Conservation (phyloP, 163 green algal genomes). For the Scenedesmus sp. region DNA sequence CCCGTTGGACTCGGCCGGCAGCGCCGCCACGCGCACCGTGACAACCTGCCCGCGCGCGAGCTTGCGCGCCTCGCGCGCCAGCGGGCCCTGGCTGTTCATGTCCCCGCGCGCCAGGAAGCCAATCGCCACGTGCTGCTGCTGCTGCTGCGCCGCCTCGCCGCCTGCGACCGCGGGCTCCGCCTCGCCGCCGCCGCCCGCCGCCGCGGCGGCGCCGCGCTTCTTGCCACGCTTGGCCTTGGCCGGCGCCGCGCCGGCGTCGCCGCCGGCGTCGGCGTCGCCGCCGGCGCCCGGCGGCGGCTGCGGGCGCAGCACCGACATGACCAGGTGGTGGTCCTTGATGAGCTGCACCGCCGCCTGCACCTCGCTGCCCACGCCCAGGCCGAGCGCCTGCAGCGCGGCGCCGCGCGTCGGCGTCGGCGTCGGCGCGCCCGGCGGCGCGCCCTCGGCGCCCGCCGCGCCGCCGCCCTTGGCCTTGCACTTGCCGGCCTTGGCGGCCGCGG, state of each 20-base stretch:
- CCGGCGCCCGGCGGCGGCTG: constrained; percentile 33
- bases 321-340: constrained; percentile 65
- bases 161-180: neutral
- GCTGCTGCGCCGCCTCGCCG: constrained; percentile 16
- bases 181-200: neutral
- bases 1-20: constrained; percentile 46
- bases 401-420: too few relatives aligned
- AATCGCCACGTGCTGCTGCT: constrained; percentile 32
- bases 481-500: too few relatives aligned
- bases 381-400: too few relatives aligned
- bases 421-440: too few relatives aligned
- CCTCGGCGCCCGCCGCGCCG: constrained; percentile 5
- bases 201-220: neutral
- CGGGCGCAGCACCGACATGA: constrained; percentile 61
- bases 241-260: constrained; percentile 29
- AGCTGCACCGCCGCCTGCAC: constrained; percentile 66
- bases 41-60: constrained; percentile 26
- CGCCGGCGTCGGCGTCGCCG: too few relatives aligned
- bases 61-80: neutral
- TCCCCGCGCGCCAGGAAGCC: constrained; percentile 53
- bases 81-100: constrained; percentile 54
- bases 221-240: constrained; percentile 23
- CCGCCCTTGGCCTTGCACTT: neutral
- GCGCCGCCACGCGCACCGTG: constrained; percentile 39
- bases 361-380: constrained; percentile 34